Evolutionary conservation across 2,329 filamentous ascomycete species (phyloP).

Genomic region (Lasiodiplodia sp.): DNA sequence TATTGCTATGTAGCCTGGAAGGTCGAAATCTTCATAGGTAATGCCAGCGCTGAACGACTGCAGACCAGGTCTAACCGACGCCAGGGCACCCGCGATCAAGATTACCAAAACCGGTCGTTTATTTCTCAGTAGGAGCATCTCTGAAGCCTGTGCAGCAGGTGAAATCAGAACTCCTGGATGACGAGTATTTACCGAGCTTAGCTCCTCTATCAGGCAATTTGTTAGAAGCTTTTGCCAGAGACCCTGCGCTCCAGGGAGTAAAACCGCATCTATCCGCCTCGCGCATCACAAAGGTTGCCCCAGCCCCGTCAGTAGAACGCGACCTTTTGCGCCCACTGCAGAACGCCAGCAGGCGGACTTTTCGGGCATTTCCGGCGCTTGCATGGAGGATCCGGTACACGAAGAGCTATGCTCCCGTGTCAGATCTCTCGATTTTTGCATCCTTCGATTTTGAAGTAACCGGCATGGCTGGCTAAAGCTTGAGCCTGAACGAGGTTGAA

Average conservation of each 20-base stretch:
- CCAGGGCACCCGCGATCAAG: slow-evolving; percentile 61
- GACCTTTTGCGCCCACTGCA: slow-evolving; percentile 70
- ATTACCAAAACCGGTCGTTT: slow-evolving; percentile 69
- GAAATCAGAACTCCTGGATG: slow-evolving; percentile 52
- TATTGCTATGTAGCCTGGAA: slow-evolving; percentile 50
- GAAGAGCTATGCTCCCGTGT: slow-evolving; percentile 65
- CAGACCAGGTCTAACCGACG: background rate
- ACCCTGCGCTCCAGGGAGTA: slow-evolving; percentile 67
- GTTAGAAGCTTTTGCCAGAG: slow-evolving; percentile 74
- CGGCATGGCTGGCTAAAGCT: slow-evolving; percentile 70
- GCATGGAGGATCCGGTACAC: slow-evolving; percentile 78
- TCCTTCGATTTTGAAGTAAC: slow-evolving; percentile 79
- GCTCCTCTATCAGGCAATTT: slow-evolving; percentile 76
- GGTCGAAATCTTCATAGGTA: slow-evolving; percentile 46
- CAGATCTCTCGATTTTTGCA: slow-evolving; percentile 65
- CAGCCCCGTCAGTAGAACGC: slow-evolving; percentile 65
- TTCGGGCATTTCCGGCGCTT: slow-evolving; percentile 72
- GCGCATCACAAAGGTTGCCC: slow-evolving; percentile 76
- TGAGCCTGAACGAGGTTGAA: slow-evolving; percentile 66
- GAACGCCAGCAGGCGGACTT: slow-evolving; percentile 67
- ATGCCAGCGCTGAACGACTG: slow-evolving; percentile 18
- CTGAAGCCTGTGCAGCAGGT: slow-evolving; percentile 61
- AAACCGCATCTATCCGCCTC: slow-evolving; percentile 74
- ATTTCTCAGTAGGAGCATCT: slow-evolving; percentile 65
- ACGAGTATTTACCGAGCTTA: slow-evolving; percentile 74